These are phyloP conservation scores for Fusarium illudens DNA, from an alignment of 2,329 filamentous ascomycete species.

Conservation along the genomic window DNA sequence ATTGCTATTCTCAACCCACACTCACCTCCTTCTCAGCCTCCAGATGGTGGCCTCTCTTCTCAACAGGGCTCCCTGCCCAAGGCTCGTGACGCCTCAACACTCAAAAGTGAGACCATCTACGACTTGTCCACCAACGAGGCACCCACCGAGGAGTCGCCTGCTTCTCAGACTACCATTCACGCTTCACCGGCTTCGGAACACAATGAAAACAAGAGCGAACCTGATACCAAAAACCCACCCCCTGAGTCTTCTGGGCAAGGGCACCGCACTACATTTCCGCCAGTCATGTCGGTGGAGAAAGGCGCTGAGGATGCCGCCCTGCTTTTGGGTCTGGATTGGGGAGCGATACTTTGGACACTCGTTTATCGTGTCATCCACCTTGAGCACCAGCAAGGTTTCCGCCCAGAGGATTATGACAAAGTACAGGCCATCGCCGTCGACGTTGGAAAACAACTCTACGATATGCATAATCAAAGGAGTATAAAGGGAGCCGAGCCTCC, in stretches of 20 bases:
- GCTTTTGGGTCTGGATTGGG: neutral
- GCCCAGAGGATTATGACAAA: neutral
- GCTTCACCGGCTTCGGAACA: neutral
- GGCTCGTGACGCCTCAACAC: neutral
- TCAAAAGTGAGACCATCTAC: neutral
- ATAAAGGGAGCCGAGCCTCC: neutral
- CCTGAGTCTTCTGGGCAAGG: neutral
- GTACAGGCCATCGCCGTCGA: neutral
- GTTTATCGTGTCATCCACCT: neutral
- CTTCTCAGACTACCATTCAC: neutral
- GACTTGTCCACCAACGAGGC: neutral
- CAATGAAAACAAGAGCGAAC: neutral
- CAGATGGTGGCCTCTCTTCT: neutral
- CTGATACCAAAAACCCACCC: neutral
- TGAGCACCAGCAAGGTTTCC: neutral
- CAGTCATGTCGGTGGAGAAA: neutral
- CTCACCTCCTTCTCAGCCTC: neutral
- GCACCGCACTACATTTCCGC: neutral
- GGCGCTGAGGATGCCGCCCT: neutral
- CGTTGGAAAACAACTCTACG: neutral
- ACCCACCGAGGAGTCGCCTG: neutral
- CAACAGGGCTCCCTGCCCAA: neutral
- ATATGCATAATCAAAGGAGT: neutral
- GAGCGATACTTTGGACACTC: neutral
- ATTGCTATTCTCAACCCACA: neutral